A percentile compares a stretch with the other conserved stretches of the same genome.
phyloP scores from a whole-genome alignment of 2,329 filamentous ascomycete genomes.

The Fusarium fracticaudum region DNA sequence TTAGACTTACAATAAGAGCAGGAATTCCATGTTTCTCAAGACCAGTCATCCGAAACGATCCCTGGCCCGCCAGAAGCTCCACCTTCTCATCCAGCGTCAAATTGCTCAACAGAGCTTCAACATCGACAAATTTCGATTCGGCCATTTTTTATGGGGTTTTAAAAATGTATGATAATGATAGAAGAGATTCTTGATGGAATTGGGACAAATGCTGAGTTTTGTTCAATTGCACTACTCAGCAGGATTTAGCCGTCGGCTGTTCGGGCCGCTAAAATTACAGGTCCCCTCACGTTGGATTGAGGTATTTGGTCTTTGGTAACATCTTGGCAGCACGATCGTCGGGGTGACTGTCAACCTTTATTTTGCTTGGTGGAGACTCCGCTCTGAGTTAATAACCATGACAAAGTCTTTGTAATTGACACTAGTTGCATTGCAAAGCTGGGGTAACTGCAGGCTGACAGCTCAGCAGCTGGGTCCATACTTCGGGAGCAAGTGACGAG shows the following conservation, averaged over 20 bases:
- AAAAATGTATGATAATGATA: no score
- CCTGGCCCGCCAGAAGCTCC: conserved; percentile 34
- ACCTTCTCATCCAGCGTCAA: conserved; percentile 36
- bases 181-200: not conserved
- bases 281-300: conserved; percentile 1
- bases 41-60: conserved; percentile 33
- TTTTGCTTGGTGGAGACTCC: not conserved
- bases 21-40: conserved; percentile 24
- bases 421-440: not conserved
- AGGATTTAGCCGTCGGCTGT: conserved; percentile 29
- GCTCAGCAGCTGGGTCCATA: not conserved
- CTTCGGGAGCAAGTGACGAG: no score
- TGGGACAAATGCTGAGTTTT: not conserved
- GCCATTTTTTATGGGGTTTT: not conserved
- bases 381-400: not conserved
- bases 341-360: not conserved
- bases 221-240: not conserved
- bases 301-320: not conserved
- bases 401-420: not conserved
- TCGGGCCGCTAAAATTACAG: conserved; percentile 15
- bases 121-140: conserved; percentile 1
- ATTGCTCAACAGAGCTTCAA: conserved; percentile 20
- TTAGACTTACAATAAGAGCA: conserved; percentile 22
- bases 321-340: conserved; percentile 13
- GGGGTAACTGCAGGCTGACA: not conserved